A percentile compares a stretch with the other conserved stretches of the same genome.
Conservation (phyloP, 2,329 filamentous ascomycete genomes). For the Neurospora crassa region DNA sequence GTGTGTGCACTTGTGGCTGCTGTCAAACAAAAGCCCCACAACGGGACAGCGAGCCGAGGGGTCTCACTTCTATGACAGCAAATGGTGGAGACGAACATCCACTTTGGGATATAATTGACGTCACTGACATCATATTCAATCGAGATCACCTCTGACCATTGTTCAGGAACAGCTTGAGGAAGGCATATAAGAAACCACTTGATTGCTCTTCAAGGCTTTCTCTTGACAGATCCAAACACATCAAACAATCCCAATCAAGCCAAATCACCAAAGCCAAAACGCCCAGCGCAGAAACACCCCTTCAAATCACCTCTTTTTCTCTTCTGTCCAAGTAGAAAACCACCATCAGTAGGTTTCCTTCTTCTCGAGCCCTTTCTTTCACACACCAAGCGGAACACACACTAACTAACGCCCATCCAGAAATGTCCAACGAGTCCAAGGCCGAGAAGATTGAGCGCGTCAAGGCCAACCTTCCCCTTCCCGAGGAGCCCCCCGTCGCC, state of each 20-base stretch:
- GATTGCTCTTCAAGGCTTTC: background rate
- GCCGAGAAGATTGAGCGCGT: slow-evolving; percentile 55
- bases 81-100: background rate
- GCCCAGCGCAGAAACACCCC: background rate
- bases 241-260: background rate
- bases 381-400: background rate
- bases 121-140: background rate
- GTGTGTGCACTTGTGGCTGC: no score
- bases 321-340: background rate
- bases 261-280: background rate
- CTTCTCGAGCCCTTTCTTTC: background rate
- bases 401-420: slow-evolving; percentile 4
- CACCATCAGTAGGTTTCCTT: background rate
- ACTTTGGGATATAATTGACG: background rate
- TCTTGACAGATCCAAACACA: background rate
- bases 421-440: slow-evolving; percentile 42
- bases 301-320: background rate
- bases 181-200: background rate
- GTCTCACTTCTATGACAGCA: background rate
- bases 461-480: slow-evolving; percentile 66
- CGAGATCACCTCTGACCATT: background rate
- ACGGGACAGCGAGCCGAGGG: background rate
- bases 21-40: background rate
- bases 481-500: slow-evolving; percentile 65
- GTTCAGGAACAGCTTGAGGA: background rate